Evolutionary conservation across 164 flowering plant genomes (phyloP).

Genomic region (Macadamia integrifolia): DNA sequence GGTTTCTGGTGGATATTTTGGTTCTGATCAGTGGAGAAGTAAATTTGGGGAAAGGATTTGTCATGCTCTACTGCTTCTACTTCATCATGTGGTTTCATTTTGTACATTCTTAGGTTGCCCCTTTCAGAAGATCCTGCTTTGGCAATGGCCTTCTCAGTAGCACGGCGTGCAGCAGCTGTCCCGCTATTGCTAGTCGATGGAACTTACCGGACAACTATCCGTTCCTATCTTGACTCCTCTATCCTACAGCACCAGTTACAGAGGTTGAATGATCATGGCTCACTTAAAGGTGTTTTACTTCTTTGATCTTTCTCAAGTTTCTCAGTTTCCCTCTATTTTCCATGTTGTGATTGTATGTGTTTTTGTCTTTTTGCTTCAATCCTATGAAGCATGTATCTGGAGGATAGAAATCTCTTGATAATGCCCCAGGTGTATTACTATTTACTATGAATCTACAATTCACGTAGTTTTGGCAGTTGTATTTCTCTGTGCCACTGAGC

Average conservation of each 20-base stretch:
- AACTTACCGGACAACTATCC: conserved; percentile 73
- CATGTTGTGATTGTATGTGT: not conserved
- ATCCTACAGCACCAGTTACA: conserved; percentile 92
- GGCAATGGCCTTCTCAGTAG: conserved; percentile 98
- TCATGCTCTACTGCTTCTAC: not conserved
- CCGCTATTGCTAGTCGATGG: conserved; percentile 91
- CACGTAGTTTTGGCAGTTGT: no score
- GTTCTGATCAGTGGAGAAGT: not conserved
- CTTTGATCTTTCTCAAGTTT: not conserved
- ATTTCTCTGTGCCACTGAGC: no score
- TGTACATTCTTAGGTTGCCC: conserved; percentile 49
- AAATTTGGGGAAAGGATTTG: not conserved
- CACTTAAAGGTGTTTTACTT: conserved; percentile 63
- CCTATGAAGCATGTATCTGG: not conserved
- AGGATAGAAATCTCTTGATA: not conserved
- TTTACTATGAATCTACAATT: no score
- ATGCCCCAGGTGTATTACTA: not conserved
- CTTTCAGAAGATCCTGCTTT: conserved; percentile 97
- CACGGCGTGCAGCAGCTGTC: conserved; percentile 93
- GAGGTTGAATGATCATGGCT: conserved; percentile 65
- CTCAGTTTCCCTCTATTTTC: not conserved
- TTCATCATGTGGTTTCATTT: not conserved
- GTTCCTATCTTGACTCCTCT: conserved; percentile 82
- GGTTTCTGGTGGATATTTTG: not conserved
- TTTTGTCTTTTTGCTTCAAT: not conserved